phyloP scores from a whole-genome alignment of 768 basidiomycete genomes.

The Naganishia antarctica region DNA sequence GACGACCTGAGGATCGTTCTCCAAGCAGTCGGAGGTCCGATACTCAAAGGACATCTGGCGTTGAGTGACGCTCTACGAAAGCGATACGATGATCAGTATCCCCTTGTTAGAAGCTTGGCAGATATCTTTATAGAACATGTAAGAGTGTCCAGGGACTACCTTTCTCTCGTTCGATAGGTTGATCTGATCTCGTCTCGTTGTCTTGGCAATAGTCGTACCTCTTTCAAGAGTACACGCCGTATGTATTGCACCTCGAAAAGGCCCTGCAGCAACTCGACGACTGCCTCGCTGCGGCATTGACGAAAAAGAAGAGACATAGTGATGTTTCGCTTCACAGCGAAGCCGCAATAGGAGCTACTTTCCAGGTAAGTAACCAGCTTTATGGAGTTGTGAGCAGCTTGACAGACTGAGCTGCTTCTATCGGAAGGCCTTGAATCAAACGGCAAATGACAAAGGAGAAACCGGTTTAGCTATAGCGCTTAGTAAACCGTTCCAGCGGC shows the following conservation, averaged over 20 bases:
- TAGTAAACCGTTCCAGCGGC: constrained; percentile 92
- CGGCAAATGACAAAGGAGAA: constrained; percentile 79
- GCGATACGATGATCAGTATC: constrained; percentile 92
- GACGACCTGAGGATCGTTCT: constrained; percentile 80
- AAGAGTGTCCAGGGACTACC: constrained; percentile 47
- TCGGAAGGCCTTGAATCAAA: constrained; percentile 67
- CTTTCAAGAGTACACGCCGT: constrained; percentile 86
- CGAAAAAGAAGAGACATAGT: constrained; percentile 5
- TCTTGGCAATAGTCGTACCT: constrained; percentile 69
- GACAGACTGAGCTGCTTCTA: not conserved
- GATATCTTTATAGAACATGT: constrained; percentile 95
- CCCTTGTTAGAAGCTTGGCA: constrained; percentile 82
- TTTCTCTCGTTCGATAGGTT: constrained; percentile 7
- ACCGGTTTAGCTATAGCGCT: constrained; percentile 90
- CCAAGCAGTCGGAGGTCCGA: constrained; percentile 77
- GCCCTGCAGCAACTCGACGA: constrained; percentile 83
- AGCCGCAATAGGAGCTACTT: not conserved
- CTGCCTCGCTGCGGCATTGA: constrained; percentile 56
- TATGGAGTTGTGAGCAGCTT: not conserved
- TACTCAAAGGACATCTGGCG: constrained; percentile 81
- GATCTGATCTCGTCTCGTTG: not conserved
- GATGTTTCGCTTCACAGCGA: not conserved
- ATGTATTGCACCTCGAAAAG: constrained; percentile 87
- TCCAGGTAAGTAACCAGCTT: not conserved
- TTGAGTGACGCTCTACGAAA: constrained; percentile 78